Conservation (phyloP, 768 basidiomycete genomes). For the Tricholoma sp. region DNA sequence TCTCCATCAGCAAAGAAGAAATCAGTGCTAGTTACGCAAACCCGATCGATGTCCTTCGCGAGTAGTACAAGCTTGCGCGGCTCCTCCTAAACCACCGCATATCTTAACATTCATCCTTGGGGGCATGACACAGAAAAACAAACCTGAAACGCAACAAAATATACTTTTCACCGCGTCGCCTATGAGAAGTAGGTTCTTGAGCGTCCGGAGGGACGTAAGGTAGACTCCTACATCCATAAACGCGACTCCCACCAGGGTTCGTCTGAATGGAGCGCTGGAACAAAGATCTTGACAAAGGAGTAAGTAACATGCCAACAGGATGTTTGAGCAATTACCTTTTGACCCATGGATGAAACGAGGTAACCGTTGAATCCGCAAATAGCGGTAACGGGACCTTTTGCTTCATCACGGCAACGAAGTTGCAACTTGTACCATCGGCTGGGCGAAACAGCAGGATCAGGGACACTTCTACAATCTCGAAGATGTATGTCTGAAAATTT, state of each 20-base stretch:
- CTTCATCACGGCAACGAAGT: constrained; percentile 82
- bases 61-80: constrained; percentile 94
- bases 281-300: constrained; percentile 65
- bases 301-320: neutral
- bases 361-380: constrained; percentile 90
- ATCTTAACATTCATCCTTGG: neutral
- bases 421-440: constrained; percentile 77
- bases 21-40: constrained; percentile 67
- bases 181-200: constrained; percentile 93
- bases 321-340: constrained; percentile 7
- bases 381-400: constrained; percentile 89
- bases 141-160: constrained; percentile 94
- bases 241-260: constrained; percentile 91
- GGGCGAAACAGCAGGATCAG: constrained; percentile 50
- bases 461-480: constrained; percentile 92
- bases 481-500: constrained; percentile 78
- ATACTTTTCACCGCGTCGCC: constrained; percentile 90
- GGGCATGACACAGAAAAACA: constrained; percentile 14
- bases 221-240: constrained; percentile 95
- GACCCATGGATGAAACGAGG: constrained; percentile 45
- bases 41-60: constrained; percentile 64
- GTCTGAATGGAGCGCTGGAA: constrained; percentile 91
- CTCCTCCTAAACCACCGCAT: constrained; percentile 66
- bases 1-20: constrained; percentile 84
- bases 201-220: constrained; percentile 77